These are phyloP conservation scores for Calonectria leucothoes DNA, from an alignment of 2,329 filamentous ascomycete species.

Conservation along the genomic window DNA sequence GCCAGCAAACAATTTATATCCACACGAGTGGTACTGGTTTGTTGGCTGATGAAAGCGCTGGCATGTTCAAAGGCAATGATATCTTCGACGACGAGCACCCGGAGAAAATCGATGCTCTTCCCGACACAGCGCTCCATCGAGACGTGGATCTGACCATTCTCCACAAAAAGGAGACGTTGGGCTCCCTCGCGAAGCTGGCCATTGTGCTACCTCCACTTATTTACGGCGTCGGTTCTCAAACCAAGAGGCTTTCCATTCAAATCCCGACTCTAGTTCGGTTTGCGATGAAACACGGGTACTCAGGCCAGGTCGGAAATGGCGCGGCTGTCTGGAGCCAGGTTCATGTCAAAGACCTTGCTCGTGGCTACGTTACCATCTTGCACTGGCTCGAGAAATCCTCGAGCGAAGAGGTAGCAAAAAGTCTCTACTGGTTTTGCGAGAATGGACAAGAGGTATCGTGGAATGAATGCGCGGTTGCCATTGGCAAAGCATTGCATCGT, in stretches of 20 bases:
- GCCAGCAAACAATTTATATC: background rate
- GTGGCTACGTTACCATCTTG: background rate
- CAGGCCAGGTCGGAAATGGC: background rate
- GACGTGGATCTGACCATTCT: background rate
- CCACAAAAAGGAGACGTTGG: background rate
- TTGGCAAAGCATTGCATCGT: background rate
- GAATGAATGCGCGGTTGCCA: background rate
- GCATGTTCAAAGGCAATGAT: background rate
- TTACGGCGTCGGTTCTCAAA: background rate
- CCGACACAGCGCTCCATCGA: background rate
- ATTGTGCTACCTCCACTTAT: background rate
- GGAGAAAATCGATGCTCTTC: background rate
- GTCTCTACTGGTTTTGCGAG: background rate
- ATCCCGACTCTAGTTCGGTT: background rate
- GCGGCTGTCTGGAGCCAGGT: background rate
- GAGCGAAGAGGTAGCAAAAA: background rate
- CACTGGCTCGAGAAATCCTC: background rate
- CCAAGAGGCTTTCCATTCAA: background rate
- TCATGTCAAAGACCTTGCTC: background rate
- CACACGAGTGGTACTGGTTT: background rate
- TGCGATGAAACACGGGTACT: background rate
- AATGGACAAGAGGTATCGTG: background rate
- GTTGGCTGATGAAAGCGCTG: background rate
- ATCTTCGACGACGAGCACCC: constrained; percentile 1
- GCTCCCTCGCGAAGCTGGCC: background rate